Evolutionary conservation across 2,329 filamentous ascomycete species (phyloP).

Genomic region (Paracamarosporium sp.): DNA sequence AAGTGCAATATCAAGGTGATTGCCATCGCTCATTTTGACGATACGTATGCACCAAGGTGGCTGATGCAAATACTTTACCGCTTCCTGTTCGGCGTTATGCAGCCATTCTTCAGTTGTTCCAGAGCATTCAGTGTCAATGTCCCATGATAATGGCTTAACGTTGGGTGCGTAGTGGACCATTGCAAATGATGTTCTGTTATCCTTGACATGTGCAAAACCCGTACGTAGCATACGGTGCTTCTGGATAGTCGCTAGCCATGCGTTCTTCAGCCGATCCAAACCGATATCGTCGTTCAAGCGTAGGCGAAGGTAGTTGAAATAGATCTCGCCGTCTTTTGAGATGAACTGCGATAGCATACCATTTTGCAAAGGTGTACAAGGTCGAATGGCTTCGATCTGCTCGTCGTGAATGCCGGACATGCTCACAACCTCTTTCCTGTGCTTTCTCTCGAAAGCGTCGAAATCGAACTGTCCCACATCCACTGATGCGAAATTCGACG

Average conservation of each 20-base stretch:
- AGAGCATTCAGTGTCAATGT: neutral
- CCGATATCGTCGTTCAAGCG: constrained; percentile 53
- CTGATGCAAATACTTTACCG: constrained; percentile 55
- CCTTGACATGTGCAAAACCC: constrained; percentile 71
- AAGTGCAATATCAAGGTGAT: constrained; percentile 59
- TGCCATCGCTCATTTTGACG: constrained; percentile 30
- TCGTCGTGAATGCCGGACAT: constrained; percentile 37
- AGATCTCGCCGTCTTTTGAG: constrained; percentile 69
- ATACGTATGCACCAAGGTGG: constrained; percentile 71
- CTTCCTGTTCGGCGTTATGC: constrained; percentile 23
- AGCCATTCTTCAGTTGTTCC: constrained; percentile 32
- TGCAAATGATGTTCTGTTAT: constrained; percentile 68
- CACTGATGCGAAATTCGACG: neutral
- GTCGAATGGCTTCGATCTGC: constrained; percentile 66
- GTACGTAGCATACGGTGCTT: constrained; percentile 77
- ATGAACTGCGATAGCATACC: constrained; percentile 81
- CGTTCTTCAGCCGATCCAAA: constrained; percentile 53
- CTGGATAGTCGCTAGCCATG: constrained; percentile 65
- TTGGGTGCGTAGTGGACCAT: constrained; percentile 70
- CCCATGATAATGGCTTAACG: constrained; percentile 45
- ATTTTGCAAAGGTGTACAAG: constrained; percentile 80
- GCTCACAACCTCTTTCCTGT: constrained; percentile 44
- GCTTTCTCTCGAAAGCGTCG: constrained; percentile 55
- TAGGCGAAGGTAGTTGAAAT: constrained; percentile 76
- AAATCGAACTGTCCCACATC: constrained; percentile 53